Base-by-base conservation (phyloP, 176 grass and related monocot genomes). In the Bonia amplexicaulis region DNA sequence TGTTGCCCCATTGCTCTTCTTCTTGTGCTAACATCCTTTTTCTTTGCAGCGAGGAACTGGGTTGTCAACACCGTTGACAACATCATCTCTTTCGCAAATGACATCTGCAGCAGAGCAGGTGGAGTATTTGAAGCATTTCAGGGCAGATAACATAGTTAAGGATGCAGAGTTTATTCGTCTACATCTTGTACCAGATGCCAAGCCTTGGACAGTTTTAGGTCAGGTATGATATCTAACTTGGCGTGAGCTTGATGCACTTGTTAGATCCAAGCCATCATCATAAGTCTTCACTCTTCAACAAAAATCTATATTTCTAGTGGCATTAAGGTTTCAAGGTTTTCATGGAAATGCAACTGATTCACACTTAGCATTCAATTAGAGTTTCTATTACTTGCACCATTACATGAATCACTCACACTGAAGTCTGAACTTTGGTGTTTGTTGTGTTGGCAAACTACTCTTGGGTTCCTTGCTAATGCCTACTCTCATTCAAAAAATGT, bases 81-180 rank as follows among this genome's bases (percentile, higher is more conserved):
- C 91, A 49, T 95, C 96, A 74, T 98, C 96, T 60, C 96, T 98
- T 88, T 89, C 83, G 3, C 96, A 98, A 93, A 79, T 98, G 45
- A 85, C 74, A 75, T 82, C 91, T 81, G 25, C 96, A 7, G 26
- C 33, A 42, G 84, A 92, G 77, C 85, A 93, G 57, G 89, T 63
- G 11, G 85, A 98, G 13, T 98, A 87, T 69, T 81, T 98, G 76
- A 93, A 98, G 80, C 87, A 98, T 90, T 98, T 98, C 67, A 89
- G 96, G 90, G 96, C 93, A 0, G 93, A 98, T 85, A 98, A 89
- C 78, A 98, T 98, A 83, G 96, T 98, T 45, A 93, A 87, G 69
- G 96, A 98, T 58, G 91, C 96, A 64, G 96, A 98, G 78, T 89
- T 92, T 85, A 95, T 98, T n/a, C 89, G 96, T 53, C 27, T 66